phyloP scores from a whole-genome alignment of 1,284 basidiomycete genomes.

The Ceratobasidium sp. region DNA sequence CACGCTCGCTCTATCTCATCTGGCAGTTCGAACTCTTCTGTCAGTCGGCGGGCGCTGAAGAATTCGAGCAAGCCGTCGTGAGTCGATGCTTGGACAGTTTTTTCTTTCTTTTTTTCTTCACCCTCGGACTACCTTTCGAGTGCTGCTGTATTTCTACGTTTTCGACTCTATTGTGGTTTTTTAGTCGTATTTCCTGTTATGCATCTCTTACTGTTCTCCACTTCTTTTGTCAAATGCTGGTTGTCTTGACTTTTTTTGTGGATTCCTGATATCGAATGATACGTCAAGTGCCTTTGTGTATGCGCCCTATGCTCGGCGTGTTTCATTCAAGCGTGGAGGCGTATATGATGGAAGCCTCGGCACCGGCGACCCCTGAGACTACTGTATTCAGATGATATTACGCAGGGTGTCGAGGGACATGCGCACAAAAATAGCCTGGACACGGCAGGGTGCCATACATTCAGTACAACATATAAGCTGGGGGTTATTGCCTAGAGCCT shows the following conservation, averaged over 20 bases:
- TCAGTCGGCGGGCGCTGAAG: constrained; percentile 40
- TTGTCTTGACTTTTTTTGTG: constrained; percentile 46
- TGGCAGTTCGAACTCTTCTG: constrained; percentile 39
- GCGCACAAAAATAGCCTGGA: neutral
- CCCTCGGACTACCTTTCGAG: constrained; percentile 14
- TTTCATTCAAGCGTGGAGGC: neutral
- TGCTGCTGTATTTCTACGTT: constrained; percentile 41
- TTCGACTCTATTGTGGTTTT: constrained; percentile 15
- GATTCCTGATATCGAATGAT: constrained; percentile 16
- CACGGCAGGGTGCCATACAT: neutral
- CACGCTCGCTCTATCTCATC: constrained; percentile 38
- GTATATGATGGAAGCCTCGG: constrained; percentile 12
- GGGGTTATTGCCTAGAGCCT: neutral
- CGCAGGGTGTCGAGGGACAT: neutral
- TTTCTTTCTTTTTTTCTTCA: constrained; percentile 16
- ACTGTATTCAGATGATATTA: neutral
- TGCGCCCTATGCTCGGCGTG: neutral
- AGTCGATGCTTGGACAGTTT: neutral
- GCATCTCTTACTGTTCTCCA: constrained; percentile 32
- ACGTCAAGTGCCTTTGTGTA: constrained; percentile 21
- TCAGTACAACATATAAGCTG: neutral
- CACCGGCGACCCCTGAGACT: neutral
- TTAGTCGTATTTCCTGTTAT: constrained; percentile 12
- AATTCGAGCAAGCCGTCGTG: constrained; percentile 36
- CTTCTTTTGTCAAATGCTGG: constrained; percentile 44